phyloP scores from a whole-genome alignment of 257 asterid genomes.

The Nicotiana tabacum region DNA sequence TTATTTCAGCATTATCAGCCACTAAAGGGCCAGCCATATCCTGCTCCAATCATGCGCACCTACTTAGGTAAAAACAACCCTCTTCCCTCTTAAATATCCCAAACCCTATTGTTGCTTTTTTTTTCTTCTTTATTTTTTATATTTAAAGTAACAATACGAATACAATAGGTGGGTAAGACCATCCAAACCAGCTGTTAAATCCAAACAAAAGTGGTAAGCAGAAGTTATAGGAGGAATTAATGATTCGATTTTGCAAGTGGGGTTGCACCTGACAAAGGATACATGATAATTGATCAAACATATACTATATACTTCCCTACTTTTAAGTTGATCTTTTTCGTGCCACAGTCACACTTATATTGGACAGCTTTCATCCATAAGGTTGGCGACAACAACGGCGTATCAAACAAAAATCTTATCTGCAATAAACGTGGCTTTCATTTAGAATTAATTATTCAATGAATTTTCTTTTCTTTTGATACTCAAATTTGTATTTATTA shows the following conservation, averaged over 20 bases:
- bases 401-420: neutral
- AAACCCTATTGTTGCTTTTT: too few species aligned
- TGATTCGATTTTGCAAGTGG: neutral
- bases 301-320: neutral
- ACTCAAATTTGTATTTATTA: too few species aligned
- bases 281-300: neutral
- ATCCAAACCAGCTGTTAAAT: neutral
- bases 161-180: too few species aligned
- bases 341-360: neutral
- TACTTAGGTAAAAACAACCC: too few species aligned
- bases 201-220: neutral
- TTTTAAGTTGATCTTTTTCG: neutral
- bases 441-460: neutral
- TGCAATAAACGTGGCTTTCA: neutral
- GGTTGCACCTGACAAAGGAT: neutral
- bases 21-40: too few species aligned
- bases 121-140: too few species aligned
- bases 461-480: neutral
- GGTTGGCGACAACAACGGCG: neutral
- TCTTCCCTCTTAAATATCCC: too few species aligned
- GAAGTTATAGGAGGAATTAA: neutral
- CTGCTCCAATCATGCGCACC: too few species aligned
- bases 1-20: too few species aligned
- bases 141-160: too few species aligned
- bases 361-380: neutral